Base-by-base conservation (phyloP, 108 stramenopile species). In the Nannochloropsis salina region DNA sequence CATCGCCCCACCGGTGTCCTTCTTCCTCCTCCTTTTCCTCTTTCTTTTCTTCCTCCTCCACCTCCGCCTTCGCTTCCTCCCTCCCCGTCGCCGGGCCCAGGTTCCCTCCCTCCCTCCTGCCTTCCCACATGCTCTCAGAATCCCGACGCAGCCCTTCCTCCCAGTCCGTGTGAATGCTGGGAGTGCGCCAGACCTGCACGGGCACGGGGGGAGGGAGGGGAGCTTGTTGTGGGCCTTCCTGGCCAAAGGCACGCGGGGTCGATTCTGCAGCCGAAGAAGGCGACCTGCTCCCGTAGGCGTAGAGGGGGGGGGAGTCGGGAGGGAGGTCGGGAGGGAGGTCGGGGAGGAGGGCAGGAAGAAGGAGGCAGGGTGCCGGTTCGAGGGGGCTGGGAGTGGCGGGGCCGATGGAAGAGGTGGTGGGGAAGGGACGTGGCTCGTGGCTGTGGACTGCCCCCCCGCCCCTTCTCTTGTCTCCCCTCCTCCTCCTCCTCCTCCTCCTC, bases 41-140 rank as follows among this genome's bases (percentile, higher is more conserved):
- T n/a, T 5, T n/a, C 5, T n/a, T n/a, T 74, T 74, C 61, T n/a
- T 74, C 61, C 61, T 51, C 47, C 47, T 51, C 10, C 47, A 11
- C 10, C 47, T 51, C 47, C n/a, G 61, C 61, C n/a, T 15, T 5
- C n/a, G 61, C 61, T 74, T 15, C 61, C 61, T 74, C 61, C 61
- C 3, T 74, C 61, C 61, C 61, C 61, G 2, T 74, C 4, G 20
- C 61, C n/a, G n/a, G n/a, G n/a, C n/a, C n/a, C n/a, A n/a, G n/a
- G n/a, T n/a, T 74, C 61, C 61, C 61, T 74, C 4, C 61, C 61
- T 74, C 61, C 61, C 61, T 74, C 61, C 61, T n/a, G 15, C 61
- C 61, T n/a, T 74, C 61, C 61, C 61, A 74, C 61, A 74, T 74
- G 61, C 61, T 74, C 2, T 74, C n/a, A n/a, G 61, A n/a, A 74